These are phyloP conservation scores for Ustilago hordei DNA, from an alignment of 1,284 basidiomycete genomes.

Conservation along the genomic window DNA sequence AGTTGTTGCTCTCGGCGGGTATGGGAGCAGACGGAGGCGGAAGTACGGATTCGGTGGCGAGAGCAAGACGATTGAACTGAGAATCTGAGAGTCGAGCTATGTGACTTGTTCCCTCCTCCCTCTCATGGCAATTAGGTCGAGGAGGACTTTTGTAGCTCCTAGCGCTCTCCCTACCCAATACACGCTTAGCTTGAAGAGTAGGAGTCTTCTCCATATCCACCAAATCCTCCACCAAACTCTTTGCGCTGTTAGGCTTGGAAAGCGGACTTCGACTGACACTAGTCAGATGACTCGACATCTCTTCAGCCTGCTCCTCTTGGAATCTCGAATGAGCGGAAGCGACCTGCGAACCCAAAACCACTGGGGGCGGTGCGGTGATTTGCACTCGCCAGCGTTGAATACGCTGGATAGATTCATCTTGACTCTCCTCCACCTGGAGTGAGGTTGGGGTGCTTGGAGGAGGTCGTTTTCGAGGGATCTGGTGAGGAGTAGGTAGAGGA, in stretches of 20 bases:
- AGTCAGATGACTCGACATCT: slow-evolving; percentile 23
- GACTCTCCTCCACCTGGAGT: slow-evolving; percentile 3
- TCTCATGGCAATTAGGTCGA: neutral
- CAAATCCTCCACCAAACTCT: neutral
- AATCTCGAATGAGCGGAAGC: slow-evolving; percentile 18
- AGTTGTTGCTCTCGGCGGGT: slow-evolving; percentile 7
- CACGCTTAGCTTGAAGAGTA: slow-evolving; percentile 10
- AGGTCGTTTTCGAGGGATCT: neutral
- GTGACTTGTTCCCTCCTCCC: slow-evolving; percentile 16
- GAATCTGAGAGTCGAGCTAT: slow-evolving; percentile 33
- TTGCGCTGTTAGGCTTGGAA: slow-evolving; percentile 14
- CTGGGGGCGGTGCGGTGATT: slow-evolving; percentile 10
- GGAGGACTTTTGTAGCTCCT: neutral
- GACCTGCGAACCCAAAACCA: slow-evolving; percentile 12
- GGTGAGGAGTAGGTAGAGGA: neutral
- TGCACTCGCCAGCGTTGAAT: slow-evolving; percentile 38
- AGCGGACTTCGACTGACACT: slow-evolving; percentile 36
- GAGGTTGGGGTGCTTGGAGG: neutral
- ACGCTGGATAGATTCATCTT: slow-evolving; percentile 24
- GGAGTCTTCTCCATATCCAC: slow-evolving; percentile 19
- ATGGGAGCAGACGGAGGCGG: slow-evolving; percentile 11
- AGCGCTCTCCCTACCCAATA: neutral
- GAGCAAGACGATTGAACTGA: slow-evolving; percentile 36
- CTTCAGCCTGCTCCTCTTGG: neutral
- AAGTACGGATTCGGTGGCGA: slow-evolving; percentile 7